Evolutionary conservation across 2,329 filamentous ascomycete species (phyloP), one percentile per base, ranked within the genome.

Genomic region (Hypoxylon sp.): DNA sequence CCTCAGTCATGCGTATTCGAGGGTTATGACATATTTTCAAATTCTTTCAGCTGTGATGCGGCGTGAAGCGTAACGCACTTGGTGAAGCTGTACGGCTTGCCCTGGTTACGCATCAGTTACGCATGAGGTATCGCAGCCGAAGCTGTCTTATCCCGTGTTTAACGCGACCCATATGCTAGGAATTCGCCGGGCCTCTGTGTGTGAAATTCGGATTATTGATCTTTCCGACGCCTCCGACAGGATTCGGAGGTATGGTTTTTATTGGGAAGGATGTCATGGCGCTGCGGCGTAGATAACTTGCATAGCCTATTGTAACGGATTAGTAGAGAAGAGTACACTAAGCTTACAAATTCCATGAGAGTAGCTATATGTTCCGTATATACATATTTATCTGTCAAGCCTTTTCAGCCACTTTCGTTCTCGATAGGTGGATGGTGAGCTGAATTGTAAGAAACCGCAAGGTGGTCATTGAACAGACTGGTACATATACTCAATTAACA

Each of bases 111-210:
- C 11, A 20, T 15, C 20, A 11, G 17, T 17, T 15, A 32, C 11
- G 24, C 7, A 6, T 11, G 15, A 41, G 11, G 13, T 13, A 15
- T 26, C 24, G 17, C n/a, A 19, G 46, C 15, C 13, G 30, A 48
- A 26, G 15, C 28, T n/a, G 22, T 13, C n/a, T 65, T 62, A 65
- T 49, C 51, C 62, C 55, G 55, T 41, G 53, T 11, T 11, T 59
- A 59, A 49, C 28, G 17, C 47, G 55, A 37, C 22, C 22, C 47
- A 49, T 19, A 34, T 34, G 32, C 32, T 15, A 13, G 32, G 2
- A 34, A 34, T 34, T 34, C 32, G 32, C 15, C 32, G 11, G 32
- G 32, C 11, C 6, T 34, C 11, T 4, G 13, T 34, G 32, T 34
- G 13, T 15, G 11, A 34, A 13, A 34, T 34, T 34, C 32, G 32